phyloP scores from a whole-genome alignment of 2,329 filamentous ascomycete species.

The Rutstroemia sp. region DNA sequence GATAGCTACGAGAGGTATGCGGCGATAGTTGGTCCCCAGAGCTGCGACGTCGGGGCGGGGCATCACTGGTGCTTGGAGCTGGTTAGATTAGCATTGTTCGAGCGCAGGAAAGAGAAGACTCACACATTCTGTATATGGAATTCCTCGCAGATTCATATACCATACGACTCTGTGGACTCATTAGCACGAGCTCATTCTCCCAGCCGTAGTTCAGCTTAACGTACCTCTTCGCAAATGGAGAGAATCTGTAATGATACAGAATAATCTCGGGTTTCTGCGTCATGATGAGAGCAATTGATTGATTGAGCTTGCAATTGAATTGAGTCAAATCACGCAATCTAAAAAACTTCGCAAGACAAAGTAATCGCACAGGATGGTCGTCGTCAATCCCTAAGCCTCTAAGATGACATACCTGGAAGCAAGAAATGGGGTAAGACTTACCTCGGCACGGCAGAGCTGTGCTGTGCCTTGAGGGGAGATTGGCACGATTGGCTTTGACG shows the following conservation, averaged over 20 bases:
- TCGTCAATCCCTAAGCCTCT: no score
- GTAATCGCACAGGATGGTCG: no score
- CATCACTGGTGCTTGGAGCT: slow-evolving; percentile 52
- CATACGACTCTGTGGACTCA: slow-evolving; percentile 40
- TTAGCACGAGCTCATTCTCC: background rate
- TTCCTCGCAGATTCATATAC: slow-evolving; percentile 60
- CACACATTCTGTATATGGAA: slow-evolving; percentile 62
- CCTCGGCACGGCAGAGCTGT: no score
- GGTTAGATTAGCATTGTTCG: slow-evolving; percentile 6
- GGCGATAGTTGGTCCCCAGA: slow-evolving; percentile 58
- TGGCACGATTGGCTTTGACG: no score
- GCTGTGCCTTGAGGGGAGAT: no score
- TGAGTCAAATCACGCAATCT: no score
- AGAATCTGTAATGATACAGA: slow-evolving; percentile 59
- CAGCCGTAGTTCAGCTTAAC: background rate
- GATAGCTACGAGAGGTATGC: slow-evolving; percentile 61
- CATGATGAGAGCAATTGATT: background rate
- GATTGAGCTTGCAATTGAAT: background rate
- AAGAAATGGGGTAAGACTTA: no score
- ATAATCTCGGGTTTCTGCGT: slow-evolving; percentile 30
- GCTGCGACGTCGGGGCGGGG: slow-evolving; percentile 57
- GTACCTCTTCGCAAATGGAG: slow-evolving; percentile 52
- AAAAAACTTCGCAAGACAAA: no score
- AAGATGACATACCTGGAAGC: no score
- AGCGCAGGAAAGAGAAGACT: slow-evolving; percentile 25